phyloP scores from a whole-genome alignment of 1,139 yeast genomes.

The Kodamaea plutei region DNA sequence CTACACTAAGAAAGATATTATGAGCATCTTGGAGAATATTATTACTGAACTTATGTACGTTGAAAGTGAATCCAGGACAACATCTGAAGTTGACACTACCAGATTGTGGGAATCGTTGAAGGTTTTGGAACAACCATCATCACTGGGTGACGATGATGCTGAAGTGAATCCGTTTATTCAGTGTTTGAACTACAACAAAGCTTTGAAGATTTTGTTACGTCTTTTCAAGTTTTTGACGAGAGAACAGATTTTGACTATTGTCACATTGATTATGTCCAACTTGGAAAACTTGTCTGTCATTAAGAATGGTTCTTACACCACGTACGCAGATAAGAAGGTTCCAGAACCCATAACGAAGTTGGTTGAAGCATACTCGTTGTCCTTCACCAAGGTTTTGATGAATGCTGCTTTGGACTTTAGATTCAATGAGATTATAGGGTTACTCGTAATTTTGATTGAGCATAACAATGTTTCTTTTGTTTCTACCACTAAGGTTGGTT shows the following conservation, averaged over 20 bases:
- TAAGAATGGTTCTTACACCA: conserved; percentile 72
- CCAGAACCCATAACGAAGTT: conserved; percentile 58
- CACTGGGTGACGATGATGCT: conserved; percentile 40
- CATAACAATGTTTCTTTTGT: conserved; percentile 71
- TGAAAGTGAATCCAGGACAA: conserved; percentile 79
- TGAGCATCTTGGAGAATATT: conserved; percentile 67
- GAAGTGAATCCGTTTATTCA: conserved; percentile 78
- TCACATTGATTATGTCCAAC: conserved; percentile 78
- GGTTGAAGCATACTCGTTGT: conserved; percentile 75
- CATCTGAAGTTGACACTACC: conserved; percentile 49
- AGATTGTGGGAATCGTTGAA: conserved; percentile 78
- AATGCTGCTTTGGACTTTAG: conserved; percentile 80
- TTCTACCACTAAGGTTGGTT: conserved; percentile 80
- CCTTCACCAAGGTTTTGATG: conserved; percentile 82
- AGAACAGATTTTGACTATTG: conserved; percentile 74
- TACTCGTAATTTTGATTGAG: conserved; percentile 68
- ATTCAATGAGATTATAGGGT: conserved; percentile 78
- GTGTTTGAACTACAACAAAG: conserved; percentile 80
- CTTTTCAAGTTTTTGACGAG: conserved; percentile 76
- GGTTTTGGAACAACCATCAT: conserved; percentile 50
- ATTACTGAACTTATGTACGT: conserved; percentile 74
- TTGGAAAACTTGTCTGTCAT: conserved; percentile 78
- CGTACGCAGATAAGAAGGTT: conserved; percentile 48
- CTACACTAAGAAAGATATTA: conserved; percentile 41
- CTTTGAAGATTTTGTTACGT: conserved; percentile 84